A percentile compares a stretch with the other conserved stretches of the same genome.
Conservation (phyloP, 768 basidiomycete species). For the Clavaria fumosa region DNA sequence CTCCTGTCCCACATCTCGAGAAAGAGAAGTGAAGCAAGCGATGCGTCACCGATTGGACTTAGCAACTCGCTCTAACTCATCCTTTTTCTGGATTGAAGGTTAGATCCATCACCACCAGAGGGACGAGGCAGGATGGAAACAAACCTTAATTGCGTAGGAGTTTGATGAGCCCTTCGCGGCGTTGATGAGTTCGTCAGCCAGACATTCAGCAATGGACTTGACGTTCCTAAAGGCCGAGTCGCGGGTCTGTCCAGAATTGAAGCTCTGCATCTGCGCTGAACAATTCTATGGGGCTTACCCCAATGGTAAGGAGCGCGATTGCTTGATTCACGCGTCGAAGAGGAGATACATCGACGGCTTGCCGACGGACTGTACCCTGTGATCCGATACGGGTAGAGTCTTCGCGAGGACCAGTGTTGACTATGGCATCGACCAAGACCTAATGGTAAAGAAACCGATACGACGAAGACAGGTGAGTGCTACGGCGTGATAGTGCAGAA, state of each 20-base stretch:
- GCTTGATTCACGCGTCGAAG: conserved; percentile 97
- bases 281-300: conserved; percentile 51
- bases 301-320: conserved; percentile 85
- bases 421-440: conserved; percentile 96
- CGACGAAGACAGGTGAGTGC: not conserved
- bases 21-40: too few species aligned
- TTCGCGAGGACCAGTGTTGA: conserved; percentile 99
- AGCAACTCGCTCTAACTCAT: conserved; percentile 99
- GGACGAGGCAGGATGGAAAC: conserved; percentile 8
- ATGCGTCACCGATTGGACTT: conserved; percentile 99
- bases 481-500: conserved; percentile 13
- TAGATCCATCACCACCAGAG: conserved; percentile 6
- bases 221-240: conserved; percentile 99
- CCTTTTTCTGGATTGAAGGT: conserved; percentile 63
- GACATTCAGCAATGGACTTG: conserved; percentile 97
- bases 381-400: conserved; percentile 99
- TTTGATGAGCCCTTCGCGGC: conserved; percentile 99
- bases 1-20: too few species aligned
- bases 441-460: conserved; percentile 14
- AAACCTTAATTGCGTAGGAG: conserved; percentile 98
- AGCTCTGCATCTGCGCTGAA: not conserved
- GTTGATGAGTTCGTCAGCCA: conserved; percentile 99
- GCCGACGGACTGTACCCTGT: conserved; percentile 98
- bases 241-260: conserved; percentile 53
- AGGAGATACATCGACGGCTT: conserved; percentile 99